phyloP scores from a whole-genome alignment of 2,329 filamentous ascomycete genomes.

The Epichloe aotearoae region DNA sequence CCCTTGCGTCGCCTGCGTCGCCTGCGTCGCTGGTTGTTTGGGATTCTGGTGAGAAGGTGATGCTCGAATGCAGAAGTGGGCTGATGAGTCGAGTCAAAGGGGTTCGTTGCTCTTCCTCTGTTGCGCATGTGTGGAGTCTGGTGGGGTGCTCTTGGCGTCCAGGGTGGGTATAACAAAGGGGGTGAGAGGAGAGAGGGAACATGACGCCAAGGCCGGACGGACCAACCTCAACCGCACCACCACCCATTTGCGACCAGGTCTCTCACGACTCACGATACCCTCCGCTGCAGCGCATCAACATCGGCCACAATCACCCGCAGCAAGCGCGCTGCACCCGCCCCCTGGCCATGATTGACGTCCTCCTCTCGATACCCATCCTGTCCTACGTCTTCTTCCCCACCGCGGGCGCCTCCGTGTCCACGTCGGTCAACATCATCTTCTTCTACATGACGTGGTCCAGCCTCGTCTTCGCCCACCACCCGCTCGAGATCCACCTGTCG shows the following conservation, averaged over 20 bases:
- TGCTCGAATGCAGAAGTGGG: not conserved
- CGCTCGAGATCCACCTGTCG: constrained; percentile 61
- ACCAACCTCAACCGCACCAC: too few relatives aligned
- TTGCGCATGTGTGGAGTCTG: too few relatives aligned
- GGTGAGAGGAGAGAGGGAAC: too few relatives aligned
- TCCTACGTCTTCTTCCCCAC: constrained; percentile 52
- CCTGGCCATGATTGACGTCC: constrained; percentile 40
- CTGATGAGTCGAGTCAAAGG: too few relatives aligned
- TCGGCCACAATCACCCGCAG: not conserved
- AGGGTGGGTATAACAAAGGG: too few relatives aligned
- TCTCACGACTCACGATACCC: not conserved
- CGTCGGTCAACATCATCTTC: constrained; percentile 73
- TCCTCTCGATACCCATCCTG: constrained; percentile 60
- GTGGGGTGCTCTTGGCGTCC: too few relatives aligned
- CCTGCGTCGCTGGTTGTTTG: not conserved
- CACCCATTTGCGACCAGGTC: too few relatives aligned
- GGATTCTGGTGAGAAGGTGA: not conserved
- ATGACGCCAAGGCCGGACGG: too few relatives aligned
- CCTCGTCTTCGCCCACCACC: constrained; percentile 62
- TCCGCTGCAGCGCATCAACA: not conserved
- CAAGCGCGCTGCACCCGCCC: not conserved
- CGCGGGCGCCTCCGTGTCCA: constrained; percentile 51
- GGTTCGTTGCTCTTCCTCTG: too few relatives aligned
- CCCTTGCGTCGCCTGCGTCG: too few relatives aligned
- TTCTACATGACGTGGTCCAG: constrained; percentile 88